Evolutionary conservation across 768 basidiomycete species (phyloP).

Genomic region (Rhizopogon rudus): DNA sequence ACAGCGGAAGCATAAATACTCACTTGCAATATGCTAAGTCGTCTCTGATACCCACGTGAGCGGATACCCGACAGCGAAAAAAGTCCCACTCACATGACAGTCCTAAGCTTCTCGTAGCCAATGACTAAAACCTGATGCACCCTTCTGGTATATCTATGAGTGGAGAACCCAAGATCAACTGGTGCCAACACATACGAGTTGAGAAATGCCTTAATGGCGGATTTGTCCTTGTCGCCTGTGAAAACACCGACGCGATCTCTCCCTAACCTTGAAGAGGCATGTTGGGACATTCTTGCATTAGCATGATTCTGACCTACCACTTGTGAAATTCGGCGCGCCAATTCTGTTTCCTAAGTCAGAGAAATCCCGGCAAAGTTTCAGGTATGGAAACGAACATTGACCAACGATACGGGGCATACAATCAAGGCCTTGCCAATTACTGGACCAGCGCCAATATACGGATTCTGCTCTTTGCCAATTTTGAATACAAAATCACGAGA

Average conservation of each 20-base stretch:
- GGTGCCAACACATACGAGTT: constrained; percentile 50
- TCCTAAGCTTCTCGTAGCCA: constrained; percentile 88
- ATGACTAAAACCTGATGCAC: constrained; percentile 86
- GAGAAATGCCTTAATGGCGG: constrained; percentile 62
- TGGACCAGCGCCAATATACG: constrained; percentile 54
- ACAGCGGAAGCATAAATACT: constrained; percentile 14
- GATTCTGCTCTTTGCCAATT: constrained; percentile 68
- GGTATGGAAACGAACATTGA: constrained; percentile 52
- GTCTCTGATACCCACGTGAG: constrained; percentile 28
- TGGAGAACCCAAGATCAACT: not conserved
- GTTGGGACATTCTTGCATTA: constrained; percentile 5
- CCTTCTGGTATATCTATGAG: constrained; percentile 36
- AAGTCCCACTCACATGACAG: constrained; percentile 59
- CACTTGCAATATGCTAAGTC: constrained; percentile 64
- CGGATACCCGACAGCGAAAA: constrained; percentile 1
- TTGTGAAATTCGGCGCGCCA: constrained; percentile 96
- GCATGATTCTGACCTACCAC: constrained; percentile 54
- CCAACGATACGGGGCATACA: constrained; percentile 89
- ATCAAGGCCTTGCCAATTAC: constrained; percentile 80
- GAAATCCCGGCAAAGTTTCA: not conserved
- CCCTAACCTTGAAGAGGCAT: constrained; percentile 38
- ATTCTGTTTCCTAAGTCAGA: constrained; percentile 46
- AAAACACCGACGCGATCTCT: constrained; percentile 53
- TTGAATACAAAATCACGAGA: not conserved
- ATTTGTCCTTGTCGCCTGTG: constrained; percentile 54